Evolutionary conservation across 805 yeast genomes (phyloP).

Genomic region (Candida gorgasii): DNA sequence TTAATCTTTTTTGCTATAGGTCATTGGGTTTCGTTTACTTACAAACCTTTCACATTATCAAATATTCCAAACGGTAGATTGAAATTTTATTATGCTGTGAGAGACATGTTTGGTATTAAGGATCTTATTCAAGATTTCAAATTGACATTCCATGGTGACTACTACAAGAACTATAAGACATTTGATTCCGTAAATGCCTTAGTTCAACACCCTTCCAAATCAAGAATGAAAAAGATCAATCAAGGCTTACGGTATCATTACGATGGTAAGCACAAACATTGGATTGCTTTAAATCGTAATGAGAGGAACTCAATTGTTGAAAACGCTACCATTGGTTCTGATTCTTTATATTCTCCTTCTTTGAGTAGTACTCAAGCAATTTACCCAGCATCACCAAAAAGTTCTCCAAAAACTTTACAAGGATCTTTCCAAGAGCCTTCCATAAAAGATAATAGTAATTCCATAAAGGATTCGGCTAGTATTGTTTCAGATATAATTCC

Average conservation of each 20-base stretch:
- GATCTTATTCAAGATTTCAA: conserved; percentile 81
- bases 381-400: conserved; percentile 29
- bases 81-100: conserved; percentile 59
- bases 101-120: conserved; percentile 74
- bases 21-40: conserved; percentile 87
- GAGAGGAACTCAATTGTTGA: conserved; percentile 15
- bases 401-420: conserved; percentile 11
- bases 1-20: conserved; percentile 82
- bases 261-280: conserved; percentile 79
- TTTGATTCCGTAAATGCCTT: conserved; percentile 80
- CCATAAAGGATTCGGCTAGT: conserved; percentile 1
- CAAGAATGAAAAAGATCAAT: conserved; percentile 67
- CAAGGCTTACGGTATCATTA: conserved; percentile 81
- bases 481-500: neutral
- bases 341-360: conserved; percentile 20
- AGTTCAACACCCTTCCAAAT: conserved; percentile 65
- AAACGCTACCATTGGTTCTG: conserved; percentile 16
- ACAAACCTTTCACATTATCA: conserved; percentile 63
- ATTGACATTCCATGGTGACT: conserved; percentile 65
- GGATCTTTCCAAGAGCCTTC: conserved; percentile 13
- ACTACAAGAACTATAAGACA: conserved; percentile 70
- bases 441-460: neutral
- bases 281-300: conserved; percentile 50
- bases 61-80: conserved; percentile 69
- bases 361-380: conserved; percentile 31